Base-by-base conservation (phyloP, 441 rosid species). In the Populus hybrid region DNA sequence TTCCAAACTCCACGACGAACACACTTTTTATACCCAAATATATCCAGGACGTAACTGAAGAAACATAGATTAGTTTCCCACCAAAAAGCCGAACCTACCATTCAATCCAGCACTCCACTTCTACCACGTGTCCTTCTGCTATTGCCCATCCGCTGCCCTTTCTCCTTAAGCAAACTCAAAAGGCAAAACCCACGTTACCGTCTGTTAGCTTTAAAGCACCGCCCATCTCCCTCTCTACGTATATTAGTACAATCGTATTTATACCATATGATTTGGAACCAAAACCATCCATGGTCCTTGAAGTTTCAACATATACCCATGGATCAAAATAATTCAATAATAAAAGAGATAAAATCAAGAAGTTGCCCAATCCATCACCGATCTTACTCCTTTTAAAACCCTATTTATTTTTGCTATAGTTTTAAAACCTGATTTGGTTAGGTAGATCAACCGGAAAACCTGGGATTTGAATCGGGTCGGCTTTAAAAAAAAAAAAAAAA, bases 51-150 rank as follows among this genome's bases (percentile, higher is more conserved):
- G 66, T 1, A 9, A 9, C 28, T 0, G 50, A 40, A 4, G 66
- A 23, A 21, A 63, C 66, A 63, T 24, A 4, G 5, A 21, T 9
- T 23, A 63, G 11, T 12, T 61, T 21, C 28, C 66, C 6, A 9
- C 50, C 8, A 71, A 64, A 46, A 50, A 71, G 70, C 68, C 79
- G 73, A 79, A 61, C 14, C 78, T 61, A 46, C 74, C 82, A 34
- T 73, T 81, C 74, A 0, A 68, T 32, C 66, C 77, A 67, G 23
- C 83, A 80, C 57, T 70, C 77, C 14, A 72, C 16, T 14, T 4
- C 5, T 16, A 18, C 82, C 83, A 83, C 91, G 85, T 85, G 80
- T 72, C 82, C 0, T 1, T 2, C n/a, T 10, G 3, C 18, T 11
- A 85, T 79, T 85, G 77, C 79, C 3, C 11, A 0, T 0, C 5